Percentiles rank a stretch among this genome's conserved stretches.
Conservation (phyloP, 805 yeast genomes). For the Candida incommunis region DNA sequence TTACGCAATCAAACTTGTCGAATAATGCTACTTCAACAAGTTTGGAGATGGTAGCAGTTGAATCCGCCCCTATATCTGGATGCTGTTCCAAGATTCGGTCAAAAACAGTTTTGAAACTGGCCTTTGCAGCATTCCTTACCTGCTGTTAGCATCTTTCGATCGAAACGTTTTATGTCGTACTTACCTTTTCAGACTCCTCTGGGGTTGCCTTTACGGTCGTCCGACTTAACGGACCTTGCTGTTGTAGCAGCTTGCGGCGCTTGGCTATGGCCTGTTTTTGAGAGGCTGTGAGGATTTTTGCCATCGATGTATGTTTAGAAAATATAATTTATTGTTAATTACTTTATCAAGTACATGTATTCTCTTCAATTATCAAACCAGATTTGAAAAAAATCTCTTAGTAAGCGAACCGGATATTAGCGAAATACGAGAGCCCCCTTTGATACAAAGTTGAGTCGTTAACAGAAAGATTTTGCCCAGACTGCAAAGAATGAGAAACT, state of each 20-base stretch:
- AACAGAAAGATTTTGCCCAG: too few species aligned
- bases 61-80: background rate
- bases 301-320: too few species aligned
- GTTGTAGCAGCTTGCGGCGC: background rate
- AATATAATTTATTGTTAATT: too few species aligned
- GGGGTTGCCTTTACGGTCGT: background rate
- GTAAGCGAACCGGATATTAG: too few species aligned
- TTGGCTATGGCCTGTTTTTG: background rate
- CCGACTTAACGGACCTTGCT: background rate
- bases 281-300: background rate
- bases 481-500: too few species aligned
- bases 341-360: too few species aligned
- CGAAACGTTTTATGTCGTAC: background rate
- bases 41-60: background rate
- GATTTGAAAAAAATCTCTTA: too few species aligned
- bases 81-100: background rate
- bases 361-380: too few species aligned
- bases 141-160: background rate
- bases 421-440: too few species aligned
- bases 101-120: background rate
- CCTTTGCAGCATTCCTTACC: background rate
- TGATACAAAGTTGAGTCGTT: too few species aligned
- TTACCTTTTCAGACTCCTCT: background rate
- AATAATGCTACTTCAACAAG: background rate
- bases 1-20: constrained; percentile 4